These are phyloP conservation scores for Magnaporthiopsis incrustans DNA, from an alignment of 2,329 filamentous ascomycete species.

Conservation along the genomic window DNA sequence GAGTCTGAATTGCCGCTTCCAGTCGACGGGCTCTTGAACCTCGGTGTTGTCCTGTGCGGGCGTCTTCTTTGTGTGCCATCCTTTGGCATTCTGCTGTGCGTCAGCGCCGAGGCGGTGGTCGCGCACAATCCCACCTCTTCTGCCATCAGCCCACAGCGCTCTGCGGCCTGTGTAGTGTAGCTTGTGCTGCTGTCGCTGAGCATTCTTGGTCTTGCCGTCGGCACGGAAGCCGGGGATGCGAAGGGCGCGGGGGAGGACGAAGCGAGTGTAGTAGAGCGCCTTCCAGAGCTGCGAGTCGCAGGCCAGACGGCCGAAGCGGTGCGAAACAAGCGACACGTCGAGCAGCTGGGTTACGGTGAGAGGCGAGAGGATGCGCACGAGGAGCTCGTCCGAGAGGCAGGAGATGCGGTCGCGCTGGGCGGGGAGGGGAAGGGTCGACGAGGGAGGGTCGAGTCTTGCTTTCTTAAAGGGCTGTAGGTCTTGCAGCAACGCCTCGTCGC, in stretches of 20 bases:
- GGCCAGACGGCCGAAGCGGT: slow-evolving; percentile 63
- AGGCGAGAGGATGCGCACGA: slow-evolving; percentile 74
- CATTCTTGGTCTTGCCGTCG: slow-evolving; percentile 12
- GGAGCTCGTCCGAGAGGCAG: slow-evolving; percentile 74
- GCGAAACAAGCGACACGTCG: slow-evolving; percentile 57
- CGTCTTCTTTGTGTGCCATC: slow-evolving; percentile 23
- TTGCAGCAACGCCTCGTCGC: too few species aligned
- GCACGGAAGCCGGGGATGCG: slow-evolving; percentile 60
- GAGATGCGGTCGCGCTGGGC: slow-evolving; percentile 53
- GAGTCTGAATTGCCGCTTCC: slow-evolving; percentile 84
- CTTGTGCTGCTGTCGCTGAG: slow-evolving; percentile 22
- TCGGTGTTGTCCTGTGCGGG: slow-evolving; percentile 22
- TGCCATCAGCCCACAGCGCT: slow-evolving; percentile 37
- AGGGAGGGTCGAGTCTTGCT: not conserved
- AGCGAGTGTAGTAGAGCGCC: slow-evolving; percentile 75
- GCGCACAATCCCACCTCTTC: slow-evolving; percentile 37
- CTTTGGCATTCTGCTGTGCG: not conserved
- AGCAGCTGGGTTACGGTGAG: slow-evolving; percentile 64
- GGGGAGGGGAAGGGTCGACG: too few species aligned
- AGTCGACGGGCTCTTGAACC: slow-evolving; percentile 57
- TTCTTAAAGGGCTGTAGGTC: not conserved
- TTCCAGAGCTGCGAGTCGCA: slow-evolving; percentile 89
- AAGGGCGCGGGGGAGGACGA: slow-evolving; percentile 73
- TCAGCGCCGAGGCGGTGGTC: slow-evolving; percentile 27
- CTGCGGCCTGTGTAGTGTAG: slow-evolving; percentile 37